Percentiles rank a stretch among this genome's conserved stretches.
Conservation (phyloP, 768 basidiomycete species). For the Russula ochroleuca region DNA sequence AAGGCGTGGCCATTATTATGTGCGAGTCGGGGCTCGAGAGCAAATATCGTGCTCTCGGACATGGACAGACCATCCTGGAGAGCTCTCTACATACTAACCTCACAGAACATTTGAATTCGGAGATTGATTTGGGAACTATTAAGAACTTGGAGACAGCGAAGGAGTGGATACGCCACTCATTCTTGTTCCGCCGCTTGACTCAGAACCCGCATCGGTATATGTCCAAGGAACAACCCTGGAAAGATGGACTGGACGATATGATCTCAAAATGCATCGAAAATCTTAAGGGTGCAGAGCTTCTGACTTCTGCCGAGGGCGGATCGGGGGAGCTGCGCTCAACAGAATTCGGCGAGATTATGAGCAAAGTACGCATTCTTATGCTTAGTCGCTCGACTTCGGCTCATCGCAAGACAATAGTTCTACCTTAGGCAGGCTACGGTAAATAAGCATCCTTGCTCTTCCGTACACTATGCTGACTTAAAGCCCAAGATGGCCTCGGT, state of each 20-base stretch:
- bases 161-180: constrained; percentile 79
- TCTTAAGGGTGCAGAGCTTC: constrained; percentile 57
- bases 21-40: constrained; percentile 68
- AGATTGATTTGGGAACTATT: constrained; percentile 86
- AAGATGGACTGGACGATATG: constrained; percentile 66
- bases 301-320: constrained; percentile 42
- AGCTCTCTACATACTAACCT: constrained; percentile 81
- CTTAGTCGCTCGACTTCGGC: neutral
- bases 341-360: constrained; percentile 82
- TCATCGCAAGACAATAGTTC: constrained; percentile 44
- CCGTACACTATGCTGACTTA: neutral
- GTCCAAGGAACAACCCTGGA: constrained; percentile 55
- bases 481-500: constrained; percentile 58
- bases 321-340: constrained; percentile 52
- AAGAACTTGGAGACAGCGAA: constrained; percentile 63
- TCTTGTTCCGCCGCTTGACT: constrained; percentile 80
- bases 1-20: constrained; percentile 79
- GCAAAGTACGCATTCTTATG: constrained; percentile 50
- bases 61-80: constrained; percentile 76
- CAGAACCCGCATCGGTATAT: constrained; percentile 82
- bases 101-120: constrained; percentile 89
- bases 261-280: constrained; percentile 60
- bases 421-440: constrained; percentile 9
- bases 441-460: constrained; percentile 15
- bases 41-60: constrained; percentile 66